phyloP scores from a whole-genome alignment of 768 basidiomycete genomes.

The Leccinellum albellum region DNA sequence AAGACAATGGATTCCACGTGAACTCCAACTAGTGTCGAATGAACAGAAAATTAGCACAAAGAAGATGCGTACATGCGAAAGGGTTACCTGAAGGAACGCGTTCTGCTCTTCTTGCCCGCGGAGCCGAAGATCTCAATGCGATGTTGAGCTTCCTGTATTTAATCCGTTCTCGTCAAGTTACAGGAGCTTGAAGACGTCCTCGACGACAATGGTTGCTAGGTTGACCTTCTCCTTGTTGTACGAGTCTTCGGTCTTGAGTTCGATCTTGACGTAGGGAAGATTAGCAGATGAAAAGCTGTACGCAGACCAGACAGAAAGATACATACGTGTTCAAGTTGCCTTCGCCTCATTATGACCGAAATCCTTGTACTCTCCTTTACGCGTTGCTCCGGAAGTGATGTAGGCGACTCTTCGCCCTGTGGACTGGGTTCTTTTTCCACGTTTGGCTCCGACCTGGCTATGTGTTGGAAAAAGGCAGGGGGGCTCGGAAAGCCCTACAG shows the following conservation, averaged over 20 bases:
- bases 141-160: conserved; percentile 60
- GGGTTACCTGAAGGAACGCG: conserved; percentile 73
- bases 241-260: conserved; percentile 87
- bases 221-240: conserved; percentile 99
- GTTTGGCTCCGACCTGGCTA: conserved; percentile 36
- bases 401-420: conserved; percentile 44
- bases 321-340: conserved; percentile 56
- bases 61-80: not conserved
- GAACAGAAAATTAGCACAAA: not conserved
- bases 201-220: conserved; percentile 93
- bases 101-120: conserved; percentile 88
- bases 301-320: not conserved
- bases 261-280: conserved; percentile 46
- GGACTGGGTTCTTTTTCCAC: conserved; percentile 68
- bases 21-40: conserved; percentile 66
- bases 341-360: conserved; percentile 71
- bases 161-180: conserved; percentile 88
- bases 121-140: conserved; percentile 94
- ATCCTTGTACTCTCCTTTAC: conserved; percentile 85
- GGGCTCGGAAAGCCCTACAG: conserved; percentile 29
- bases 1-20: conserved; percentile 99
- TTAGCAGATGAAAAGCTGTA: conserved; percentile 4
- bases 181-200: conserved; percentile 94
- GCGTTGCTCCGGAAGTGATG: conserved; percentile 35
- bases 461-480: not conserved